Evolutionary conservation across 441 rosid species (phyloP), one percentile per base, ranked within the genome.

Genomic region (Daphne laureola): DNA sequence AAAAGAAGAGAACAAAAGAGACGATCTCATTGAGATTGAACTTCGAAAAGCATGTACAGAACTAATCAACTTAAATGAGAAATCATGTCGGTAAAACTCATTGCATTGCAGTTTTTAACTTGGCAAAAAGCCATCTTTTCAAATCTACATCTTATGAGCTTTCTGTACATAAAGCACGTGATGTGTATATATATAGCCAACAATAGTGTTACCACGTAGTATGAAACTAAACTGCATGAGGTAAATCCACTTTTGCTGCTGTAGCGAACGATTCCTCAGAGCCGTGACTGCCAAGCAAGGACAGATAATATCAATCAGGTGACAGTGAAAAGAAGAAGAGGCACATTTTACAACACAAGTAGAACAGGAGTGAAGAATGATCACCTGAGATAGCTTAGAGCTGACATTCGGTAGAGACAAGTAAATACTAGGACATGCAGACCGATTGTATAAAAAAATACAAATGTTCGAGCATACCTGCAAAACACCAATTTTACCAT

Each of bases 351-450:
- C 31, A 6, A 18, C 11, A 9, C 5, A 49, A 21, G n/a, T n/a
- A 49, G 11, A 17, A 9, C 48, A 49, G 35, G 9, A 6, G 25
- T 46, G 42, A 21, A 36, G 52, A 50, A 58, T 53, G 11, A 51
- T 71, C 70, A 90, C 97, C 96, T 78, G 49, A 87, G 84, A 51
- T 94, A 76, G 75, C 99, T 94, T 73, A 79, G 75, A 59, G 97
- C 95, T 14, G 99, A 90, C 99, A 90, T 90, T 54, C 96, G 79
- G 80, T 94, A 92, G 60, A 86, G 96, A 71, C 98, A 84, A 38
- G 94, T 78, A 65, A 89, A 89, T 16, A 92, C 96, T 49, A 92
- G 83, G 25, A 86, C 58, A 61, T 92, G 98, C 67, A 89, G 66
- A 45, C 91, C 94, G 46, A 89, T 92, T 7, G 96, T 89, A 71